Evolutionary conservation across 768 basidiomycete species (phyloP).

Genomic region (Tylopilus balloui): DNA sequence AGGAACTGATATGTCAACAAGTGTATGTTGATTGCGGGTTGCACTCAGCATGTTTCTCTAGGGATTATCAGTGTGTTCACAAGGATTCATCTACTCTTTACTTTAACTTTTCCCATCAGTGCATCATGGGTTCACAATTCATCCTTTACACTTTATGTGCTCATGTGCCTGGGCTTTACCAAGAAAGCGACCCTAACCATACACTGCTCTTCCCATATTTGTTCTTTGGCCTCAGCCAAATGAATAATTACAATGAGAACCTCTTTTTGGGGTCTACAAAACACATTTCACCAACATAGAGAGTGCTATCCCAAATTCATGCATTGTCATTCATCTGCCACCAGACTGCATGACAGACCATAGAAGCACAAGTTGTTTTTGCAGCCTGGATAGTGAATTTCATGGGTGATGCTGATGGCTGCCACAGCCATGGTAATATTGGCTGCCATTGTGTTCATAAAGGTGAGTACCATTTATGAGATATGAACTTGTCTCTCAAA

Average conservation of each 20-base stretch:
- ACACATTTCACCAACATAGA: slow-evolving; percentile 86
- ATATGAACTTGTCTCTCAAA: slow-evolving; percentile 3
- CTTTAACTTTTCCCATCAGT: no score
- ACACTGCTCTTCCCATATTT: slow-evolving; percentile 88
- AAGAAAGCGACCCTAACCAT: no score
- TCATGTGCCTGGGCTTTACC: no score
- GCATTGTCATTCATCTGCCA: slow-evolving; percentile 88
- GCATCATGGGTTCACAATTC: no score
- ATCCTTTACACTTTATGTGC: no score
- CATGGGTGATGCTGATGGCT: slow-evolving; percentile 91
- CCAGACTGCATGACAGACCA: slow-evolving; percentile 40
- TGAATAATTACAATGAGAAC: slow-evolving; percentile 99
- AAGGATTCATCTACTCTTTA: no score
- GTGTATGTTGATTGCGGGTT: no score
- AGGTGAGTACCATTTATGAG: slow-evolving; percentile 49
- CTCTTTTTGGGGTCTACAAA: slow-evolving; percentile 92
- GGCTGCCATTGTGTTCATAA: slow-evolving; percentile 80
- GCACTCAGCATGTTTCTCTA: no score
- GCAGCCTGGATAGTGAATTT: slow-evolving; percentile 94
- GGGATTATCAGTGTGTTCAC: no score
- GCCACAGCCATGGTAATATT: slow-evolving; percentile 67
- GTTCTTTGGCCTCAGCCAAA: slow-evolving; percentile 94
- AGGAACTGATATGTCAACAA: no score
- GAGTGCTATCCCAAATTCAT: slow-evolving; percentile 95
- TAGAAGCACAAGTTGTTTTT: slow-evolving; percentile 92